These are phyloP conservation scores for Pulveroboletus sp. DNA, from an alignment of 768 basidiomycete genomes.

Conservation along the genomic window DNA sequence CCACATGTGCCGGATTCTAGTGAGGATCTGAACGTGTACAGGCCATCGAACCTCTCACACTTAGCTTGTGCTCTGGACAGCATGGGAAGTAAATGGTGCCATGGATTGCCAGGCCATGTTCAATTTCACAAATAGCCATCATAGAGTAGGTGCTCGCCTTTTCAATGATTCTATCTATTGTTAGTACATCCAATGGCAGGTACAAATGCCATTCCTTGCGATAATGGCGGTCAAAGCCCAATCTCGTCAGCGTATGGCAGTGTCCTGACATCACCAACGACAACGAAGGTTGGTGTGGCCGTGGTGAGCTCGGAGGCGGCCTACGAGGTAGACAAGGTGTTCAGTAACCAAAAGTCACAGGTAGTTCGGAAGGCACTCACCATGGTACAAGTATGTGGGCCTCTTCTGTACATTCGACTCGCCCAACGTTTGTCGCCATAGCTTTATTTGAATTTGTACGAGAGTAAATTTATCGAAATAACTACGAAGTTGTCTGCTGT, in stretches of 20 bases:
- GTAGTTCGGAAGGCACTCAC: constrained; percentile 31
- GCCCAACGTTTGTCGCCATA: constrained; percentile 27
- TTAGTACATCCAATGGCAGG: constrained; percentile 13
- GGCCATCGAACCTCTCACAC: no score
- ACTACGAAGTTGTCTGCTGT: constrained; percentile 94
- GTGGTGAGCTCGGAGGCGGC: constrained; percentile 62
- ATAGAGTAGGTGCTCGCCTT: neutral
- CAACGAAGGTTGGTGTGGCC: constrained; percentile 81
- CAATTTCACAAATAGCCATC: neutral
- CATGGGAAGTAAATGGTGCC: no score
- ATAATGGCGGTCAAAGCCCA: constrained; percentile 49
- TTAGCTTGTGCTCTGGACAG: no score
- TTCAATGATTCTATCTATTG: constrained; percentile 15
- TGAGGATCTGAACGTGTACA: no score
- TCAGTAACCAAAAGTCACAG: neutral
- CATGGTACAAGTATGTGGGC: constrained; percentile 72
- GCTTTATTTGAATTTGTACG: constrained; percentile 89
- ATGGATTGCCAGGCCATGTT: neutral
- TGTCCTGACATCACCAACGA: constrained; percentile 68
- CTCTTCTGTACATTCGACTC: neutral
- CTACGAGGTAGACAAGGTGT: constrained; percentile 22
- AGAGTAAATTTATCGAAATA: constrained; percentile 92
- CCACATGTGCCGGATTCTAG: no score
- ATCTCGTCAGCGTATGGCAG: constrained; percentile 85
- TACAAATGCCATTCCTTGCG: constrained; percentile 7